phyloP scores from a whole-genome alignment of 2,329 filamentous ascomycete species.

The Penicillium sp. region DNA sequence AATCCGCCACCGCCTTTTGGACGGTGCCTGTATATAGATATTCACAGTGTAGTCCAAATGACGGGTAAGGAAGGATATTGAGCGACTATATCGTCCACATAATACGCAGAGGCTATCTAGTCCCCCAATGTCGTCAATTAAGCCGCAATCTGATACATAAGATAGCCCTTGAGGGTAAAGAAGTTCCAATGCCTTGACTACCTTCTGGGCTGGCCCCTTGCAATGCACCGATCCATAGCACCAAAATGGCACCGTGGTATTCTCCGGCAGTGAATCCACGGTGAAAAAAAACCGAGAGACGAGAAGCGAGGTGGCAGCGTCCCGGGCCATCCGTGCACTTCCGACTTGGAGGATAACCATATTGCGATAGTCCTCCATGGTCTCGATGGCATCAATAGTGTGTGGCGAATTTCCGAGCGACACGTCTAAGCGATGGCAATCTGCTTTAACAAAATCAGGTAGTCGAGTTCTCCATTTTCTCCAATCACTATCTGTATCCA shows the following conservation, averaged over 20 bases:
- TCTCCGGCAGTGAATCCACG: conserved; percentile 4
- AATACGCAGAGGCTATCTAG: conserved; percentile 11
- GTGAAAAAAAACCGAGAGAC: conserved; percentile 19
- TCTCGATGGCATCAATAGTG: conserved; percentile 13
- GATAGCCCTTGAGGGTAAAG: conserved; percentile 17
- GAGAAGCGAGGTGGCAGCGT: conserved; percentile 16
- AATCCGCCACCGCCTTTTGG: conserved; percentile 17
- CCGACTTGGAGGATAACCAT: conserved; percentile 14
- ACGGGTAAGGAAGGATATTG: conserved; percentile 12
- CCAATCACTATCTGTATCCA: conserved; percentile 21
- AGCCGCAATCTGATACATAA: conserved; percentile 12
- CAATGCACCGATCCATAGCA: conserved; percentile 14
- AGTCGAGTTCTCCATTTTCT: conserved; percentile 9
- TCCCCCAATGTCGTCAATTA: conserved; percentile 11
- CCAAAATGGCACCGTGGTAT: conserved; percentile 12
- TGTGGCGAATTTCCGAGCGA: conserved; percentile 8
- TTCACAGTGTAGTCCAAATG: conserved; percentile 13
- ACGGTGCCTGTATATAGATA: conserved; percentile 15
- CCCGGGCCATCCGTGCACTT: conserved; percentile 15
- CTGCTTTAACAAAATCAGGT: background rate
- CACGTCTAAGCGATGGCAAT: conserved; percentile 16
- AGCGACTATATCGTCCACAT: conserved; percentile 15
- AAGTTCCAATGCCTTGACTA: conserved; percentile 12
- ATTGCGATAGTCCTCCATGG: conserved; percentile 23
- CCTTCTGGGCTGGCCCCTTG: conserved; percentile 12